Conservation (phyloP, 2,329 filamentous ascomycete genomes). For the Colletotrichum lupini region DNA sequence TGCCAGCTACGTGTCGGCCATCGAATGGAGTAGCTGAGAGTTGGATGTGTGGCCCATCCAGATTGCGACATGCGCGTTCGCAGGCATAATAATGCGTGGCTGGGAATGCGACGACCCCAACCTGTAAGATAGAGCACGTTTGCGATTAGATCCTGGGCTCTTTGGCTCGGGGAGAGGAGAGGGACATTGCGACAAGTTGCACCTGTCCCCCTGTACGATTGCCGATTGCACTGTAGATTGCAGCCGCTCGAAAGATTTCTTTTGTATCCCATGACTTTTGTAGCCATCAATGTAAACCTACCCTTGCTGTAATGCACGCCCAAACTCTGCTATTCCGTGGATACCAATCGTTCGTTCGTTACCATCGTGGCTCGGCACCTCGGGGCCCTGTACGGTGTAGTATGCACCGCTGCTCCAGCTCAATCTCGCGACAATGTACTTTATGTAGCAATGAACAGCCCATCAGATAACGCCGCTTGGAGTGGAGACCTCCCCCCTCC, state of each 20-base stretch:
- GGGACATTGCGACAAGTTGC: neutral
- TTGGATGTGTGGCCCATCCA: neutral
- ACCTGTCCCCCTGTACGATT: neutral
- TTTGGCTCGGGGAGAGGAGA: neutral
- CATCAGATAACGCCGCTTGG: conserved; percentile 4
- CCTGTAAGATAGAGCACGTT: neutral
- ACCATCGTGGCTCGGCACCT: neutral
- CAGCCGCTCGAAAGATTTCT: conserved; percentile 6
- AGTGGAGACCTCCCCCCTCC: neutral
- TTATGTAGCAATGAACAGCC: neutral
- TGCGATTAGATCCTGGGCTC: neutral
- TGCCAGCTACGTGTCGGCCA: neutral
- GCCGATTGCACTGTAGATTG: neutral
- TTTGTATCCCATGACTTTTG: neutral
- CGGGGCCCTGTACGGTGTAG: neutral
- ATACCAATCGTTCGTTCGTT: neutral
- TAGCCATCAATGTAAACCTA: no score
- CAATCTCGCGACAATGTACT: conserved; percentile 10
- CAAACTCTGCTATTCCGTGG: neutral
- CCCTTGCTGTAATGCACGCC: neutral
- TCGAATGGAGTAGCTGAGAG: neutral
- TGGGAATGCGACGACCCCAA: neutral
- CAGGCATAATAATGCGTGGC: neutral
- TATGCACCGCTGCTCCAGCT: no score
- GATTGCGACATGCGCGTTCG: neutral